Percentiles rank a stretch among this genome's conserved stretches.
These are phyloP conservation scores for Moniliophthora roreri DNA, from an alignment of 1,284 basidiomycete genomes.

Conservation along the genomic window DNA sequence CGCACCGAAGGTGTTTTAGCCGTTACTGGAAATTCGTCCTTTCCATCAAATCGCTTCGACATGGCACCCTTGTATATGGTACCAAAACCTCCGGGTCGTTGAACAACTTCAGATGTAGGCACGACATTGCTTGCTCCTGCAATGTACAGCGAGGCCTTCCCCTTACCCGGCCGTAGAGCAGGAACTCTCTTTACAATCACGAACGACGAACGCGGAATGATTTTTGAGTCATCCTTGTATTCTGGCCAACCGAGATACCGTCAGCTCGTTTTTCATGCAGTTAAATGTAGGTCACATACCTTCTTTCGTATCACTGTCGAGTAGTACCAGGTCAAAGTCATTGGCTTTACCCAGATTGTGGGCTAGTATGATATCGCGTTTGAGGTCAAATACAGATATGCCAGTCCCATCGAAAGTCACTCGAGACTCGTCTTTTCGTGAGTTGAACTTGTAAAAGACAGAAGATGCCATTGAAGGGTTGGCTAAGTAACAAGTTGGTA, in stretches of 20 bases:
- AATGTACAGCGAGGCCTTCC: slow-evolving; percentile 88
- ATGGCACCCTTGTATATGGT: slow-evolving; percentile 71
- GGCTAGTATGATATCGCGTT: slow-evolving; percentile 96
- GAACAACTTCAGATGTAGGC: slow-evolving; percentile 46
- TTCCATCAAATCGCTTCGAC: slow-evolving; percentile 89
- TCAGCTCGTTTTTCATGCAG: neutral
- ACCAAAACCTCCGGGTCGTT: slow-evolving; percentile 27
- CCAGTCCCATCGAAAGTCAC: slow-evolving; percentile 98
- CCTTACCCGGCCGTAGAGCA: slow-evolving; percentile 83
- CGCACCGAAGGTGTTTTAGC: slow-evolving; percentile 26
- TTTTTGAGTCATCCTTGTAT: slow-evolving; percentile 87
- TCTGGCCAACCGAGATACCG: slow-evolving; percentile 53
- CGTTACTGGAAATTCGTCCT: slow-evolving; percentile 53
- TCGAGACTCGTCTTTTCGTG: slow-evolving; percentile 91
- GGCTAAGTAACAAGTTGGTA: no score
- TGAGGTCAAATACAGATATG: slow-evolving; percentile 98
- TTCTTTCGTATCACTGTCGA: slow-evolving; percentile 84
- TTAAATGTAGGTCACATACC: slow-evolving; percentile 36
- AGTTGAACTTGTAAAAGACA: slow-evolving; percentile 98
- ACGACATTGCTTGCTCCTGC: slow-evolving; percentile 44
- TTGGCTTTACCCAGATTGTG: slow-evolving; percentile 96
- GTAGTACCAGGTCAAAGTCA: slow-evolving; percentile 94
- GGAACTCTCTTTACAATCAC: slow-evolving; percentile 92
- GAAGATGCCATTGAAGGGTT: slow-evolving; percentile 74
- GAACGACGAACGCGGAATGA: slow-evolving; percentile 93